Evolutionary conservation across 495 filamentous ascomycete genomes (phyloP).

Genomic region (Friedmanniomyces simplex): DNA sequence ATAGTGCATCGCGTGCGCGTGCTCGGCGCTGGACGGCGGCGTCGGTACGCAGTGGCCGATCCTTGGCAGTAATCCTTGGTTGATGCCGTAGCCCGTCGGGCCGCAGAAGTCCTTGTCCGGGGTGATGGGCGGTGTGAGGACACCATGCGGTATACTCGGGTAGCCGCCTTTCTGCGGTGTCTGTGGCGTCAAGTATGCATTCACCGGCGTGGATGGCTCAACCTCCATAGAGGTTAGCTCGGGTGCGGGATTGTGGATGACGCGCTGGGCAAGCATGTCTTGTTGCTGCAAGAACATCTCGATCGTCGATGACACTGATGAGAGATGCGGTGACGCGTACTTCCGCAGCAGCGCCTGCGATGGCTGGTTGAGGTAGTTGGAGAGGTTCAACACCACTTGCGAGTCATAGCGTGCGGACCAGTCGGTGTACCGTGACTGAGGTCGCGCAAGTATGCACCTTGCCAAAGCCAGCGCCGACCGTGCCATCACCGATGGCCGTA

Average conservation of each 20-base stretch:
- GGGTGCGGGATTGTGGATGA: constrained; percentile 51
- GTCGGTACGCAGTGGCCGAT: constrained; percentile 25
- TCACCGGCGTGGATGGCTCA: constrained; percentile 41
- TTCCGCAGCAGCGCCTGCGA: constrained; percentile 80
- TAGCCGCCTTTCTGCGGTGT: constrained; percentile 79
- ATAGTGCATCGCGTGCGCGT: constrained; percentile 8
- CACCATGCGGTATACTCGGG: constrained; percentile 61
- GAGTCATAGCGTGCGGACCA: constrained; percentile 78
- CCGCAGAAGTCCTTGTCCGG: constrained; percentile 49
- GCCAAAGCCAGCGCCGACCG: constrained; percentile 76
- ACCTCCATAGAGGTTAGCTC: neutral
- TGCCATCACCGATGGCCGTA: constrained; percentile 80
- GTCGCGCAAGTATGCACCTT: constrained; percentile 71
- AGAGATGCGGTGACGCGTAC: constrained; percentile 71
- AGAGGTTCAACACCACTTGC: constrained; percentile 66
- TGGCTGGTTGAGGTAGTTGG: constrained; percentile 76
- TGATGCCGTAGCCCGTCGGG: constrained; percentile 18
- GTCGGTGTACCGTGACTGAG: constrained; percentile 60
- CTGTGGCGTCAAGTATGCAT: constrained; percentile 47
- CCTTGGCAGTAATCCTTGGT: constrained; percentile 14
- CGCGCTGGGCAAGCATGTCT: constrained; percentile 55
- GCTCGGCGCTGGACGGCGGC: constrained; percentile 28
- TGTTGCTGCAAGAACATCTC: constrained; percentile 81
- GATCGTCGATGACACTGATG: constrained; percentile 67
- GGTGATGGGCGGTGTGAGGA: constrained; percentile 90